Conservation (phyloP, 495 filamentous ascomycete genomes). For the Pseudoneurospora amorphoporcata region DNA sequence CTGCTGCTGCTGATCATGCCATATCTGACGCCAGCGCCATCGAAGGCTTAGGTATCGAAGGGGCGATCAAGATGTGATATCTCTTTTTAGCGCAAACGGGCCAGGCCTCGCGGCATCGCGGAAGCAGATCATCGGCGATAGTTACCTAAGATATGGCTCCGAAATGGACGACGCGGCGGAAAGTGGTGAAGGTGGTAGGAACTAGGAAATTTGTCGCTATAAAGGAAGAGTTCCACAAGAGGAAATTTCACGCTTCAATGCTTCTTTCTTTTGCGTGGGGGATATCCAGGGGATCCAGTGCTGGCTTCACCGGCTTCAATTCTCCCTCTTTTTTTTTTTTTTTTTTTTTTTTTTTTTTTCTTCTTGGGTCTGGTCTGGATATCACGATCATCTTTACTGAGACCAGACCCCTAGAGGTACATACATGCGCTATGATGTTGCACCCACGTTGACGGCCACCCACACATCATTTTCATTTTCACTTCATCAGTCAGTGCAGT, state of each 20-base stretch:
- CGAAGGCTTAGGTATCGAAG: background rate
- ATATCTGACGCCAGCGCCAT: background rate
- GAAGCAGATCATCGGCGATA: background rate
- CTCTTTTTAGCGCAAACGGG: background rate
- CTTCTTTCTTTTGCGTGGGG: background rate
- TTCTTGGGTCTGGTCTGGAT: too few relatives aligned
- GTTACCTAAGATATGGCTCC: background rate
- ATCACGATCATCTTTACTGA: background rate
- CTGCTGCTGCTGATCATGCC: background rate
- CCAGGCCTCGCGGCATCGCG: background rate
- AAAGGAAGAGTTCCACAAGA: background rate
- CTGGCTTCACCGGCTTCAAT: constrained; percentile 6
- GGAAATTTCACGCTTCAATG: background rate
- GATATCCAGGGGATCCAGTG: background rate
- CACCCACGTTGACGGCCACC: background rate
- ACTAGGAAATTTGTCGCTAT: background rate
- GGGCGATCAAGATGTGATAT: background rate
- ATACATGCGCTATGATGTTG: background rate
- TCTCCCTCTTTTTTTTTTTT: too few relatives aligned
- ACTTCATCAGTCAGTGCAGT: background rate
- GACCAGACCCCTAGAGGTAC: background rate
- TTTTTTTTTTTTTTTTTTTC: background rate
- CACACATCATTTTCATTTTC: background rate
- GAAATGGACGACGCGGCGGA: background rate
- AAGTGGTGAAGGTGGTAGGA: background rate